A percentile compares a stretch with the other conserved stretches of the same genome.
Evolutionary conservation across 169 alveolate species (phyloP).

Genomic region (Cryptosporidium meleagridis): DNA sequence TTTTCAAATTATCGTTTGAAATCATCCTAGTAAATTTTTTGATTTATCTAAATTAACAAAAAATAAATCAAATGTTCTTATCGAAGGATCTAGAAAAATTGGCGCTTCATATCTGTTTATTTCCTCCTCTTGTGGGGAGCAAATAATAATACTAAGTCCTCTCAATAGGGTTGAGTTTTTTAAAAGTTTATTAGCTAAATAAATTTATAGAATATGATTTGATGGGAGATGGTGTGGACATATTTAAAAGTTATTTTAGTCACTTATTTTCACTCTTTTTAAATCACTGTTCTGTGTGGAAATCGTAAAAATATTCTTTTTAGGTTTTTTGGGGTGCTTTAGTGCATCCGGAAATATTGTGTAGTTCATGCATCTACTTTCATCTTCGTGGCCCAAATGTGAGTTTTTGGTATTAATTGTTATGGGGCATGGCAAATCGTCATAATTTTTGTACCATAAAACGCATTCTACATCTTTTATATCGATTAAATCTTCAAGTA

Average conservation of each 20-base stretch:
- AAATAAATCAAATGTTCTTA: background rate
- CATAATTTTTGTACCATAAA: background rate
- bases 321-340: background rate
- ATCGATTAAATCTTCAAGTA: background rate
- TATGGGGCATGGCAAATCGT: background rate
- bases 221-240: background rate
- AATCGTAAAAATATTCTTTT: background rate
- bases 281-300: background rate
- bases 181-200: background rate
- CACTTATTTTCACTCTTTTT: background rate
- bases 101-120: constrained; percentile 24
- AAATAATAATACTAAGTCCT: background rate
- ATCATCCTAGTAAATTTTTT: background rate
- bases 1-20: constrained; percentile 45
- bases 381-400: background rate
- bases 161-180: background rate
- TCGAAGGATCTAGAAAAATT: background rate
- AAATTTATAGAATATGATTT: background rate
- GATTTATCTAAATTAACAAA: background rate
- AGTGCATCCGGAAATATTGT: background rate
- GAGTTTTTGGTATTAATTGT: background rate
- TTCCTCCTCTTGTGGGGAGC: constrained; percentile 13
- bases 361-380: background rate
- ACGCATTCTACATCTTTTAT: background rate
- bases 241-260: background rate